Conservation (phyloP, 306 rosid genomes). For the Boehmeria nivea region DNA sequence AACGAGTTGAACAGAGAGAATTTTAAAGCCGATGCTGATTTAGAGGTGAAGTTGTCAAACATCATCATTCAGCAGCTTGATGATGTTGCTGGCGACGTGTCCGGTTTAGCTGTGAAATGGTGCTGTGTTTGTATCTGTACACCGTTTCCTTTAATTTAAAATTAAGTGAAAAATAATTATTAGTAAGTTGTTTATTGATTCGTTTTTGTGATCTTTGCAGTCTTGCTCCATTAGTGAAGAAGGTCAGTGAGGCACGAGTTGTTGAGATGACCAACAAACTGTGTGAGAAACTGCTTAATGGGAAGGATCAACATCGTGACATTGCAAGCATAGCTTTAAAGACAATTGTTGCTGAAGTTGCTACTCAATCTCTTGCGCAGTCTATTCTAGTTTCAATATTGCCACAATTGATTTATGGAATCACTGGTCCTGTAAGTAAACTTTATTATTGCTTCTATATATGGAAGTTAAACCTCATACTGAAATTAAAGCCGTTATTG, state of each 20-base stretch:
- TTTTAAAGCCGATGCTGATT: slow-evolving; percentile 74
- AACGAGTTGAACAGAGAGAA: slow-evolving; percentile 60
- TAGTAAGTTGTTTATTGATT: background rate
- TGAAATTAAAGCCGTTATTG: too few relatives aligned
- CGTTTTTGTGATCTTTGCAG: slow-evolving; percentile 36
- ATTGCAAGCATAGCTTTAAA: slow-evolving; percentile 95
- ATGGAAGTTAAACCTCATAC: too few relatives aligned
- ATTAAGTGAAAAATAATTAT: too few relatives aligned
- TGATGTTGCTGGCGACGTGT: slow-evolving; percentile 92
- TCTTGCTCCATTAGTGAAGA: slow-evolving; percentile 93
- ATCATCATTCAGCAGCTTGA: slow-evolving; percentile 90
- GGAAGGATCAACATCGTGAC: slow-evolving; percentile 93
- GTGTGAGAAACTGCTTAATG: slow-evolving; percentile 79
- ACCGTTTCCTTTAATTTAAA: background rate
- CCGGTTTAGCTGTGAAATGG: slow-evolving; percentile 95
- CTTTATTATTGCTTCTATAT: background rate
- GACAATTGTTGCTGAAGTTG: slow-evolving; percentile 89
- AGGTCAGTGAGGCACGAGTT: slow-evolving; percentile 71
- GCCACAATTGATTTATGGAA: slow-evolving; percentile 74
- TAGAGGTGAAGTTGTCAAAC: slow-evolving; percentile 59
- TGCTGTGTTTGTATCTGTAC: slow-evolving; percentile 6
- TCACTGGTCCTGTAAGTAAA: slow-evolving; percentile 66
- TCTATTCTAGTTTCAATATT: slow-evolving; percentile 65
- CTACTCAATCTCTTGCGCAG: slow-evolving; percentile 81
- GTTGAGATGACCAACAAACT: slow-evolving; percentile 86